Base-by-base conservation (phyloP, 257 asterid species). In the Capsicum pubescens region DNA sequence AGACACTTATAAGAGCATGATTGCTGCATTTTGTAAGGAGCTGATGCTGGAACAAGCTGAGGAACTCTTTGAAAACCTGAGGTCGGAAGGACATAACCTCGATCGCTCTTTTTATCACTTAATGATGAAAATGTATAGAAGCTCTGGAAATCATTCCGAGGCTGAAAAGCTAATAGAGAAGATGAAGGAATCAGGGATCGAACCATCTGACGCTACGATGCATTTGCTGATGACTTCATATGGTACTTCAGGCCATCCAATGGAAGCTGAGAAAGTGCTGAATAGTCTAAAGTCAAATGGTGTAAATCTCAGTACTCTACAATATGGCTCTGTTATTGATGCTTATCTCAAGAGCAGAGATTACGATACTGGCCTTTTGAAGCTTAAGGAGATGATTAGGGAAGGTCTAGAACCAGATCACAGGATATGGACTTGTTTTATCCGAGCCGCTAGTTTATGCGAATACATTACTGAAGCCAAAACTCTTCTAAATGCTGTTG, bases 51-150 rank as follows among this genome's bases (percentile, higher is more conserved):
- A 93, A 88, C 90, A 94, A 87, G 97, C 98, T 70, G 99, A 96
- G 86, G 94, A 94, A 82, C 93, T 94, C 84, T 96, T 96, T 82
- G 87, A 91, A 85, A 78, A 88, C 80, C 89, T 96, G 69, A 89
- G 79, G 87, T 88, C 92, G 15, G 94, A 89, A 83, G 97, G 94
- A 42, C 85, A 81, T 71, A 91, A 88, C 82, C 85, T 94, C 80
- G 86, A 96, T 84, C 92, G 99, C 63, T 94, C 98, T 9, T 92
- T 96, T 86, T 96, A 93, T 88, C 99, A 96, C 87, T 87, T 96
- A 88, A 96, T 96, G 99, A 94, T 96, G 98, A 96, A 93, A 88
- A 91, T 96, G 95, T 96, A 93, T 80, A 87, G 99, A 92, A 92
- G 83, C 81, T 90, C 91, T 2, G 97, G 93, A 10, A 85, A 93